These are phyloP conservation scores for Nephelium lappaceum DNA, from an alignment of 345 rosid genomes.

Conservation along the genomic window DNA sequence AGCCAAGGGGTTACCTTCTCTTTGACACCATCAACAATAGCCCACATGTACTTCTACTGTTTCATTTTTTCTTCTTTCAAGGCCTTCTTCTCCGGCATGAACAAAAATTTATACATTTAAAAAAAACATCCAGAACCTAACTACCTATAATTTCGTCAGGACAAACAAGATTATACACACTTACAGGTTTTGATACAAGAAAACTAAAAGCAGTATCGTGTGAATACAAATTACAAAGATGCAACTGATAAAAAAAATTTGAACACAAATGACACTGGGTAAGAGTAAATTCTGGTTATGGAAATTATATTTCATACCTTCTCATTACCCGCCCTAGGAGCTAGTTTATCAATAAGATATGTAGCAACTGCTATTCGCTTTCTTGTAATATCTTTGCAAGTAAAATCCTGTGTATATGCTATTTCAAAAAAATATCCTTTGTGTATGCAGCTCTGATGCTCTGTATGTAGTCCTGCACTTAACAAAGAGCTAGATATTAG, in stretches of 20 bases:
- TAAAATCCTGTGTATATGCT: too few species aligned
- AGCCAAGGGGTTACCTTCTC: slow-evolving; percentile 63
- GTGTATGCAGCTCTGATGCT: slow-evolving; percentile 87
- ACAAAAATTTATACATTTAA: slow-evolving; percentile 7
- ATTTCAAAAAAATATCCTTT: too few species aligned
- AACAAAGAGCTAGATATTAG: slow-evolving; percentile 19
- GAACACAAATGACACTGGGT: background rate
- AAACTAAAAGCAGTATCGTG: slow-evolving; percentile 1
- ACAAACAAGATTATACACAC: slow-evolving; percentile 14
- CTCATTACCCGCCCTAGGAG: slow-evolving; percentile 99
- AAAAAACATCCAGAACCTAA: slow-evolving; percentile 18
- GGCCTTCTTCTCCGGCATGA: slow-evolving; percentile 87
- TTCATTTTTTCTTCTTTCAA: slow-evolving; percentile 84
- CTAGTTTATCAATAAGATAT: slow-evolving; percentile 95
- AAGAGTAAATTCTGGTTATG: background rate
- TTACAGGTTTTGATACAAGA: slow-evolving; percentile 7
- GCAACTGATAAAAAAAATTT: background rate
- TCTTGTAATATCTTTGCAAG: slow-evolving; percentile 61
- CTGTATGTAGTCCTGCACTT: slow-evolving; percentile 67
- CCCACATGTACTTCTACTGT: slow-evolving; percentile 99
- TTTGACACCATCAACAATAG: slow-evolving; percentile 88
- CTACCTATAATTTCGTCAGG: background rate
- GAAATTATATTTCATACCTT: slow-evolving; percentile 55
- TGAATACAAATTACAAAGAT: background rate
- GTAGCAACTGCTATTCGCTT: slow-evolving; percentile 97